Evolutionary conservation across 805 yeast genomes (phyloP).

Genomic region (Metschnikowia peoriensis): DNA sequence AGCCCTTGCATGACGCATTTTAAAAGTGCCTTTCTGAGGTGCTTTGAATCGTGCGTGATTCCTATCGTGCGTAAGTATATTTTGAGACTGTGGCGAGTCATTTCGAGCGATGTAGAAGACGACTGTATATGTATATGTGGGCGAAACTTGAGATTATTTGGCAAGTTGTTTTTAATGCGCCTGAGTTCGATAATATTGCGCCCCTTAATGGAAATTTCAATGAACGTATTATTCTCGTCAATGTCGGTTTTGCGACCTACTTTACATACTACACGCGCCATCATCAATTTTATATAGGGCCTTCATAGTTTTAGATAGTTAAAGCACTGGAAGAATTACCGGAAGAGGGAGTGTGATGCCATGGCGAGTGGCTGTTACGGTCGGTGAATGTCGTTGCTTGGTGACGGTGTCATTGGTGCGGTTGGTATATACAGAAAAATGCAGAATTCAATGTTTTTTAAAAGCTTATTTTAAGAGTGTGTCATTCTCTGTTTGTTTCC

Average conservation of each 20-base stretch:
- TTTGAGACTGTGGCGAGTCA: background rate
- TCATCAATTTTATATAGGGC: slow-evolving; percentile 9
- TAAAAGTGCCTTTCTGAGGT: background rate
- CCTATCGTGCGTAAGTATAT: slow-evolving; percentile 3
- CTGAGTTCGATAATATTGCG: background rate
- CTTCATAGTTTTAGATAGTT: slow-evolving; percentile 12
- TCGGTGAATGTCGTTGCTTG: slow-evolving; percentile 7
- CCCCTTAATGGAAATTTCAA: background rate
- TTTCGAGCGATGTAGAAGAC: background rate
- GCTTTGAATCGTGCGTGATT: background rate
- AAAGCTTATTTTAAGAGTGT: background rate
- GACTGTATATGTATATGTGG: background rate
- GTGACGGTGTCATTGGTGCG: slow-evolving; percentile 5
- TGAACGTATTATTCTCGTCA: background rate
- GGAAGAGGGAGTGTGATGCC: slow-evolving; percentile 4
- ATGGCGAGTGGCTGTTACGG: slow-evolving; percentile 10
- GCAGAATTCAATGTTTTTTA: slow-evolving; percentile 4
- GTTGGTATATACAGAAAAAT: slow-evolving; percentile 8
- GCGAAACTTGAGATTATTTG: background rate
- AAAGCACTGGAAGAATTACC: slow-evolving; percentile 10
- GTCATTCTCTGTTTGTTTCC: too few species aligned
- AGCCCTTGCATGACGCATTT: slow-evolving; percentile 6
- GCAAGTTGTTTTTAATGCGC: background rate
- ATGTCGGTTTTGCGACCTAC: background rate
- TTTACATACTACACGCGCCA: background rate